Evolutionary conservation across 805 yeast genomes (phyloP).

Genomic region (Wickerhamomyces rabaulensis): DNA sequence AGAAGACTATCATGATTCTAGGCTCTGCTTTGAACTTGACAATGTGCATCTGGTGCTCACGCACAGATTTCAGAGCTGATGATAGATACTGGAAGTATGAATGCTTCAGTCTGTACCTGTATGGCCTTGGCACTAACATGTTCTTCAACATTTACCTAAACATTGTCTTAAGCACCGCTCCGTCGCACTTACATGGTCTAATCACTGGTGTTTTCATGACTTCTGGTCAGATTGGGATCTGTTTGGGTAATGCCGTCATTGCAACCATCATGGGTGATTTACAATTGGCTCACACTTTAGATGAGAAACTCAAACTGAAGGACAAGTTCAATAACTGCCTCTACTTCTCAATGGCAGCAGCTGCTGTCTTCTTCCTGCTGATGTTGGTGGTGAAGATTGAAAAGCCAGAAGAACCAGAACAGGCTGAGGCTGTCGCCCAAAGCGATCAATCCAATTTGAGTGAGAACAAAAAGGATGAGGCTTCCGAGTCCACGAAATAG

Average conservation of each 20-base stretch:
- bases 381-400: not conserved
- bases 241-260: constrained; percentile 26
- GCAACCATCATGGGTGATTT: constrained; percentile 24
- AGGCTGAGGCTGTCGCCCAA: too few species aligned
- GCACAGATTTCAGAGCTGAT: constrained; percentile 8
- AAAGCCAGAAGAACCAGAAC: not conserved
- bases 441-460: too few species aligned
- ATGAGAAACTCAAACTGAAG: not conserved
- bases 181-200: constrained; percentile 34
- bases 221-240: constrained; percentile 28
- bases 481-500: too few species aligned
- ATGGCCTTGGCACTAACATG: constrained; percentile 25
- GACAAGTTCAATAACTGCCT: not conserved
- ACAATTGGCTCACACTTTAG: not conserved
- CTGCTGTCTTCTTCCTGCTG: not conserved
- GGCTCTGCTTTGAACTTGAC: constrained; percentile 8
- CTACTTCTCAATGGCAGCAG: not conserved
- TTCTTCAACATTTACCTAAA: constrained; percentile 31
- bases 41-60: constrained; percentile 18
- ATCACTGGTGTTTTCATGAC: constrained; percentile 34
- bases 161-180: constrained; percentile 28
- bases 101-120: constrained; percentile 21
- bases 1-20: constrained; percentile 13
- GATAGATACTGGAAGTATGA: constrained; percentile 27
- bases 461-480: too few species aligned